Base-by-base conservation (phyloP, 2,329 filamentous ascomycete genomes). In the Penicillium sp. region DNA sequence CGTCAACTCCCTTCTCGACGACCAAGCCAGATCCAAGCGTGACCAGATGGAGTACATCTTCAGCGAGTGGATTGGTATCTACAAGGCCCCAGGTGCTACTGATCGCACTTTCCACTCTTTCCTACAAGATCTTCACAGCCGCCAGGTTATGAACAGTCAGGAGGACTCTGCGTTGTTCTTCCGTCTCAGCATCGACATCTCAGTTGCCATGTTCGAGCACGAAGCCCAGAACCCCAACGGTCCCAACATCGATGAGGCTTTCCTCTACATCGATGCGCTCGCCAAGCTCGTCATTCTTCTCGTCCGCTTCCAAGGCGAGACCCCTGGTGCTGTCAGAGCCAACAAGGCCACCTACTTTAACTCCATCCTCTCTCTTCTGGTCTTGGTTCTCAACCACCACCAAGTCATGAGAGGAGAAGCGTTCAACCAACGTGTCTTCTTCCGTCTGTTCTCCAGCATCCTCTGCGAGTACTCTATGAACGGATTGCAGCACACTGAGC, bases 41-140 rank as follows among this genome's bases (percentile, higher is more conserved):
- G 90, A 96, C 57, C 91, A 97, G 71, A 85, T 96, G 75, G 91
- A 95, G 64, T 97, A 99, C 69, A 83, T 97, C 18, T 97, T 99
- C 67, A 92, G 93, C 41, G 94, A 99, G 75, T 99, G 94, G 94
- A 84, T 93, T 27, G 86, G 88, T 55, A 82, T 97, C 7, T 88
- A 83, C 75, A 88, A 88, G 72, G 90, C 91, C 64, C 83, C 86
- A n/a, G 85, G 87, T 61, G 85, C 88, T 4, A 86, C 88, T 4
- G 88, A 91, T 57, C 89, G 88, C 67, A 83, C 87, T 0, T 80
- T 86, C 50, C 77, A 83, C 5, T 84, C 89, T 1, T 97, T 97
- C 72, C 83, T 97, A 43, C 86, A 88, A 64, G 93, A 97, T 72
- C 79, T 97, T 67, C 88, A 93, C 64, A 81, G 86, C 53, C 83